Evolutionary conservation across 73 alveolate species (phyloP).

Genomic region (Breviolum minutum): DNA sequence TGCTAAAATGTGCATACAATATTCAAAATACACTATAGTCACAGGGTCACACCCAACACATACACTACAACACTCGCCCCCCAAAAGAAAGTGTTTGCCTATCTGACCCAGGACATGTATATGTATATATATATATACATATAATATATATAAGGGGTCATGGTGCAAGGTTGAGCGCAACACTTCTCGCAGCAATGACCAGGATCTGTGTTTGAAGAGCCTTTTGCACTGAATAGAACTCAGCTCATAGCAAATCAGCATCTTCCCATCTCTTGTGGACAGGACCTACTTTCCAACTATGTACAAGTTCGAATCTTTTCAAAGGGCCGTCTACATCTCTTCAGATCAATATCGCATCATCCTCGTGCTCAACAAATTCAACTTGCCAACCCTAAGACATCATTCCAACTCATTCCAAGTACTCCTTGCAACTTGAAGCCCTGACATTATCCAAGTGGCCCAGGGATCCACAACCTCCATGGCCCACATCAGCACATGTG

Average conservation of each 20-base stretch:
- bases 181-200: no score
- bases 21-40: no score
- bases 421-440: background rate
- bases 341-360: background rate
- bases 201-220: background rate
- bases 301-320: background rate
- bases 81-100: no score
- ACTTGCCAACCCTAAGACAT: no score
- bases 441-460: background rate
- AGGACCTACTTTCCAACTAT: background rate
- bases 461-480: background rate
- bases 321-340: background rate
- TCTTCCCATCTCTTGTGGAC: background rate
- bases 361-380: background rate
- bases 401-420: no score
- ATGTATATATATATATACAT: no score
- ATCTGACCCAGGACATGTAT: no score
- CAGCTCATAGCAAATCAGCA: background rate
- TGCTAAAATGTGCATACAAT: no score
- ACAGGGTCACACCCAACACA: no score
- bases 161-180: no score
- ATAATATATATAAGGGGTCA: no score
- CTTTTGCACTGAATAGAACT: background rate
- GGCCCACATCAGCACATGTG: constrained; percentile 75
- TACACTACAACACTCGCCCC: no score